phyloP scores from a whole-genome alignment of 2,329 filamentous ascomycete genomes.

The Blumeria graminis region DNA sequence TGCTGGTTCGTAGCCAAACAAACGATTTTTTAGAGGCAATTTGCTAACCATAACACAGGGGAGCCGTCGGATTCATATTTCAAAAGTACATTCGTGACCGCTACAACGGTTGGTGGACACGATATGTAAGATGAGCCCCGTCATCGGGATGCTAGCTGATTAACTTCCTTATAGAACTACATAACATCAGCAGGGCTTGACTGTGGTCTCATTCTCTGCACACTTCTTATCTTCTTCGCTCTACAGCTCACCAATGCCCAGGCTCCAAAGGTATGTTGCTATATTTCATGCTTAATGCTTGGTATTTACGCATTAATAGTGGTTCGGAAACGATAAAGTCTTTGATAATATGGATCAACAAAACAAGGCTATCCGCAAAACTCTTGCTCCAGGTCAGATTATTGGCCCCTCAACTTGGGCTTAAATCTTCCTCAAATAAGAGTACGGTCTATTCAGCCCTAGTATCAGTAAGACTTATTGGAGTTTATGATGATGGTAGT shows the following conservation, averaged over 20 bases:
- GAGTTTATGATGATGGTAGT: too few species aligned
- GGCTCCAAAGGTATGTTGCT: constrained; percentile 21
- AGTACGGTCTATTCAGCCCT: too few species aligned
- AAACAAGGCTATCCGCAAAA: background rate
- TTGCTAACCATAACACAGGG: constrained; percentile 12
- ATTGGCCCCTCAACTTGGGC: constrained; percentile 2
- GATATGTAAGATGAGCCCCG: constrained; percentile 25
- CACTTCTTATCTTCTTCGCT: constrained; percentile 46
- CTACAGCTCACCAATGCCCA: constrained; percentile 34
- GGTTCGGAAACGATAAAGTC: background rate
- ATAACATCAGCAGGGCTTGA: constrained; percentile 47
- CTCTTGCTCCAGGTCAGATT: background rate
- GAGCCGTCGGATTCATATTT: constrained; percentile 35
- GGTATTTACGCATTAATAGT: background rate
- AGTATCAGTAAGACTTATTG: too few species aligned
- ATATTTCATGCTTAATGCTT: background rate
- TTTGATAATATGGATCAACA: background rate
- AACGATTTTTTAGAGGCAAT: background rate
- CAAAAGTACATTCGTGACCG: constrained; percentile 41
- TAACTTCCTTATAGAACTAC: constrained; percentile 27
- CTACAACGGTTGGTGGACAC: constrained; percentile 50
- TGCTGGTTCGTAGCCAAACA: constrained; percentile 1
- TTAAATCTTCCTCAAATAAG: background rate
- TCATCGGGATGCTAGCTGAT: constrained; percentile 12
- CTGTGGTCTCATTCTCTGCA: constrained; percentile 39